A percentile compares a stretch with the other conserved stretches of the same genome.
phyloP scores from a whole-genome alignment of 768 basidiomycete species.

The Mycena galopus region DNA sequence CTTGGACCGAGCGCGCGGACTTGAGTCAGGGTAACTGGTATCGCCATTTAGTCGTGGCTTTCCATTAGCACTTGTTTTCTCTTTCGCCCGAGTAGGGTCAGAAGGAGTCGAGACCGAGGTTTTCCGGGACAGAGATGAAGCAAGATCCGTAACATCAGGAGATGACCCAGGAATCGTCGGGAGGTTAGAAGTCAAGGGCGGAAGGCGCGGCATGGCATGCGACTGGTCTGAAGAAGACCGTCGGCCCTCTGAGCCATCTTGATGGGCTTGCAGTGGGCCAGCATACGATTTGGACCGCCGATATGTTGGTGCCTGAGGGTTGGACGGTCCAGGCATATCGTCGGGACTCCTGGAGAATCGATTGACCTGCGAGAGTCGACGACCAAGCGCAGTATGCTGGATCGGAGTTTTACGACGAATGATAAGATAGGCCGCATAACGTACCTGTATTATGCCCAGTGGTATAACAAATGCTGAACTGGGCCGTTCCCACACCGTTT shows the following conservation, averaged over 20 bases:
- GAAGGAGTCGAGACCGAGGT: conserved; percentile 51
- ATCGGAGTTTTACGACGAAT: conserved; percentile 1
- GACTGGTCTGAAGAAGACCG: conserved; percentile 46
- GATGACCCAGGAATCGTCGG: conserved; percentile 82
- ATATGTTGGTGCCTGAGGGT: conserved; percentile 46
- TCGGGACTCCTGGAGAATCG: conserved; percentile 55
- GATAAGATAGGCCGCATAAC: conserved; percentile 24
- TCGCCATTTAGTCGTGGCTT: conserved; percentile 46
- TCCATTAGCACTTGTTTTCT: conserved; percentile 51
- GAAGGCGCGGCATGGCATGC: conserved; percentile 45
- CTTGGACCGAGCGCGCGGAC: conserved; percentile 64
- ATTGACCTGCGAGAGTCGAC: conserved; percentile 72
- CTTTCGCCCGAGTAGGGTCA: conserved; percentile 46
- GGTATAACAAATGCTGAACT: conserved; percentile 86
- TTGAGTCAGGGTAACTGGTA: conserved; percentile 49
- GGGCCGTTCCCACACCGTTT: conserved; percentile 95
- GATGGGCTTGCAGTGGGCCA: conserved; percentile 47
- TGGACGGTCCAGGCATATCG: conserved; percentile 34
- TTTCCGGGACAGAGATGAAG: conserved; percentile 64
- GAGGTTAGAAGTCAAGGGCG: conserved; percentile 57
- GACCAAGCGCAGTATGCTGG: conserved; percentile 80
- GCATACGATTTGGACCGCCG: conserved; percentile 55
- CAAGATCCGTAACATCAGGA: conserved; percentile 73
- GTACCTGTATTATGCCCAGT: conserved; percentile 86
- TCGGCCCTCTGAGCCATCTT: conserved; percentile 40